Evolutionary conservation across 352 stramenopile genomes (phyloP).

Genomic region (Phytophthora sp.): DNA sequence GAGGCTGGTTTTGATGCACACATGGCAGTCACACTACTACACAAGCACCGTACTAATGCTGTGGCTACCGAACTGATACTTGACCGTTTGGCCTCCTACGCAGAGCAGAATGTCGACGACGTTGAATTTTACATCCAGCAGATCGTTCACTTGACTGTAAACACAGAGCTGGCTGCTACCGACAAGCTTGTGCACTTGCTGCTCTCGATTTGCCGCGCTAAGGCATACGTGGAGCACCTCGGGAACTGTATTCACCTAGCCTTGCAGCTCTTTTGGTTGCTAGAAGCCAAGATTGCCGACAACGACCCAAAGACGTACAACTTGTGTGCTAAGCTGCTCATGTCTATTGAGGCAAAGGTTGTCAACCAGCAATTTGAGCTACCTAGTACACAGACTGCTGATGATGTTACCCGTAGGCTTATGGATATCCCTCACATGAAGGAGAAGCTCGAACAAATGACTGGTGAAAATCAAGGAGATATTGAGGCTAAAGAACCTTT

Average conservation of each 20-base stretch:
- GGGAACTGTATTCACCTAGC: slow-evolving; percentile 84
- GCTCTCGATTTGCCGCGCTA: slow-evolving; percentile 81
- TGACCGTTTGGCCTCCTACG: slow-evolving; percentile 67
- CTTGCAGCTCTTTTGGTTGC: slow-evolving; percentile 67
- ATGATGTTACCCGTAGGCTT: slow-evolving; percentile 51
- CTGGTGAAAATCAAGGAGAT: slow-evolving; percentile 9
- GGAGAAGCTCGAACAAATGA: slow-evolving; percentile 47
- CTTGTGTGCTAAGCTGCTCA: slow-evolving; percentile 75
- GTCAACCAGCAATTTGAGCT: slow-evolving; percentile 83
- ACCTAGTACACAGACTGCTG: slow-evolving; percentile 27
- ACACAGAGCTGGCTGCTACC: slow-evolving; percentile 61
- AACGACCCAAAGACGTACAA: slow-evolving; percentile 79
- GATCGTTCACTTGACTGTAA: slow-evolving; percentile 78
- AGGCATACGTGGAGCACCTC: slow-evolving; percentile 77
- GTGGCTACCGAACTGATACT: slow-evolving; percentile 68
- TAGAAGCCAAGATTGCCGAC: slow-evolving; percentile 80
- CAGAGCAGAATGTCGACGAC: slow-evolving; percentile 72
- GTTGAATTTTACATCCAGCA: slow-evolving; percentile 87
- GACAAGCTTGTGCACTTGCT: slow-evolving; percentile 75
- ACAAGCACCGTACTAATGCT: slow-evolving; percentile 78
- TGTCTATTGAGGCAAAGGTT: slow-evolving; percentile 85
- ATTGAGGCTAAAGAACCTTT: slow-evolving; percentile 4
- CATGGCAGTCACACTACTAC: slow-evolving; percentile 66
- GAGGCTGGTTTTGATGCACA: slow-evolving; percentile 70
- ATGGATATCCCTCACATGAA: slow-evolving; percentile 67